These are phyloP conservation scores for Gloeophyllum trabeum DNA, from an alignment of 768 basidiomycete species.

Conservation along the genomic window DNA sequence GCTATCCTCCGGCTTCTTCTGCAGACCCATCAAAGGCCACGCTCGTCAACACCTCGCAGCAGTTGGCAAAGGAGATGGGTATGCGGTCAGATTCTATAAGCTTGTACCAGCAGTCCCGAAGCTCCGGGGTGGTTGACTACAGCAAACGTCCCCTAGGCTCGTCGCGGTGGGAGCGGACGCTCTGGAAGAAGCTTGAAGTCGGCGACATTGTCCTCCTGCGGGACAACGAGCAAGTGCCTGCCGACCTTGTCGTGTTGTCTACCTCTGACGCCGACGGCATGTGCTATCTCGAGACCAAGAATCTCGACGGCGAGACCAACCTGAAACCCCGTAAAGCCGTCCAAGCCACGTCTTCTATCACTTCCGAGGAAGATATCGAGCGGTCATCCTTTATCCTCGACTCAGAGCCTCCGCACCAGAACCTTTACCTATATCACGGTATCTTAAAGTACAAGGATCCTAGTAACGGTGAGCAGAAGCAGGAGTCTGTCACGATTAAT, in stretches of 20 bases:
- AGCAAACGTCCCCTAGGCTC: constrained; percentile 53
- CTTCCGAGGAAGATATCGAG: constrained; percentile 84
- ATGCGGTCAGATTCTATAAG: constrained; percentile 2
- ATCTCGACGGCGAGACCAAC: constrained; percentile 96
- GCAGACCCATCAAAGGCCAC: constrained; percentile 12
- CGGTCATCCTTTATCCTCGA: constrained; percentile 82
- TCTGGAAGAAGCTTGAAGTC: constrained; percentile 98
- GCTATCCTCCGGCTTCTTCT: constrained; percentile 11
- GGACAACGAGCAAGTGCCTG: constrained; percentile 94
- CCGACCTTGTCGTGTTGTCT: constrained; percentile 87
- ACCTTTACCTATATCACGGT: constrained; percentile 84
- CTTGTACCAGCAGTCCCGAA: constrained; percentile 17
- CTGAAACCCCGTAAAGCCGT: constrained; percentile 78
- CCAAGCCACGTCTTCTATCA: constrained; percentile 62
- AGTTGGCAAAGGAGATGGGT: constrained; percentile 1
- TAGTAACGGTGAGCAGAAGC: constrained; percentile 36
- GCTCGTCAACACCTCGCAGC: constrained; percentile 1
- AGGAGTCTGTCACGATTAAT: constrained; percentile 77
- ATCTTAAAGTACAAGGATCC: constrained; percentile 67
- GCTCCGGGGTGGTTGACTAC: constrained; percentile 71
- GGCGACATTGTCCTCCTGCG: constrained; percentile 88
- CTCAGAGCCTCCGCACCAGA: constrained; percentile 88
- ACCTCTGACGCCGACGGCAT: constrained; percentile 87
- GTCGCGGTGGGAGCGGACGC: constrained; percentile 85
- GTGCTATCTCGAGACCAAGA: constrained; percentile 97